Base-by-base conservation (phyloP, 306 rosid genomes). In the Macrotyloma uniflorum region DNA sequence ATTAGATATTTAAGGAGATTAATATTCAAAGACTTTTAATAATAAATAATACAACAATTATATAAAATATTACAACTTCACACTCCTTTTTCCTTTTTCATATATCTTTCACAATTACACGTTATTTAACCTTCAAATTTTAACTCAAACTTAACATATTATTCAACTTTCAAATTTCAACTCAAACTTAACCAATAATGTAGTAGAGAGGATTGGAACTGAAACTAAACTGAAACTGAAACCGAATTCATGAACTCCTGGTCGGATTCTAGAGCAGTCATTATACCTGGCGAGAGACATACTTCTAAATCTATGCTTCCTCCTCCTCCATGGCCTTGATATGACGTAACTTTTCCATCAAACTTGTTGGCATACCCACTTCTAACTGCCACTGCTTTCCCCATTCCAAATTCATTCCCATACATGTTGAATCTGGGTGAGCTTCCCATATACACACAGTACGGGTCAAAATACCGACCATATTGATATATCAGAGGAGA, bases 321-420 rank as follows among this genome's bases (percentile, higher is more conserved):
- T 2, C 85, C 90, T 50, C 84, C 87, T 72, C 82, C 89, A 19
- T 19, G 38, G 3, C 93, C 87, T 0, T 77, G 84, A 5, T 80
- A 86, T 2, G 87, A 59, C 2, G 89, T 26, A 16, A 88, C 80
- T 19, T 61, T 83, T 1, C 92, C 89, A 6, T 70, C 72, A 50
- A 78, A 85, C 32, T 89, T 91, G 70, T 85, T 58, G 0, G 87
- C 89, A 38, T 85, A 86, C 0, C 97, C 92, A 63, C 91, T 85
- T 2, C 81, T 75, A n/a, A 88, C 70, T 20, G 85, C 83, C 72
- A 86, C 38, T 0, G 88, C 86, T 67, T 88, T 89, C 4, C 91
- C 97, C 91, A 88, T 85, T 30, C 97, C 94, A 59, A 91, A 89
- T 51, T 89, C 88, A 23, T 75, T 85, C 12, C 88, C 88, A 30